A percentile compares a stretch with the other conserved stretches of the same genome.
These are phyloP conservation scores for Saccharomyces kudriavzevii DNA, from an alignment of 805 yeast species.

Conservation along the genomic window DNA sequence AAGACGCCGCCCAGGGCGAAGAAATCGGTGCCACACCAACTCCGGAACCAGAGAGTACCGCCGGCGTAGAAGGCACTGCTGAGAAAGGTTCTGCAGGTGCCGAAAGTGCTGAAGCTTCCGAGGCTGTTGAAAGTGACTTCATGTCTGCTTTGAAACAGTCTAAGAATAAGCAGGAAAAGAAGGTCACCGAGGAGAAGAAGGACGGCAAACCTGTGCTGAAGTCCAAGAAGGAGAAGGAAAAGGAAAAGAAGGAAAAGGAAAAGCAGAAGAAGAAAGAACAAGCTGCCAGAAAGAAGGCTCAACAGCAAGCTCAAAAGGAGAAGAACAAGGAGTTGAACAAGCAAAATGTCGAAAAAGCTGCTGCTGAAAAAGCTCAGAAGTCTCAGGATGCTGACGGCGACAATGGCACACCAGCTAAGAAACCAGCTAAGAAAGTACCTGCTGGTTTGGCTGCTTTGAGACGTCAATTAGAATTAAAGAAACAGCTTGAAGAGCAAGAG, in stretches of 20 bases:
- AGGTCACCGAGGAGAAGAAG: constrained; percentile 50
- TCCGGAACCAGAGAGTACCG: constrained; percentile 10
- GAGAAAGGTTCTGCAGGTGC: constrained; percentile 22
- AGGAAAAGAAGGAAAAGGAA: constrained; percentile 87
- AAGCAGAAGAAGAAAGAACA: constrained; percentile 86
- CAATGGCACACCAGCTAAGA: constrained; percentile 33
- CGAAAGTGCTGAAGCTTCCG: constrained; percentile 36
- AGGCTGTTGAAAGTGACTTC: constrained; percentile 55
- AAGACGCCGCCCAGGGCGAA: constrained; percentile 44
- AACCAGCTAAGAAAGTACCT: constrained; percentile 71
- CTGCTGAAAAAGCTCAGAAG: constrained; percentile 32
- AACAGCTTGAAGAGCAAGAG: constrained; percentile 81
- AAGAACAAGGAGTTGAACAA: constrained; percentile 44
- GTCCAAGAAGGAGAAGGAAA: constrained; percentile 89
- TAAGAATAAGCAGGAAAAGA: constrained; percentile 66
- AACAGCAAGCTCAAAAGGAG: constrained; percentile 52
- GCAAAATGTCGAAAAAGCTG: constrained; percentile 30
- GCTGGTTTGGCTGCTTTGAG: constrained; percentile 89
- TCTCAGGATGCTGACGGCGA: constrained; percentile 27
- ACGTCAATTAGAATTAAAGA: constrained; percentile 80
- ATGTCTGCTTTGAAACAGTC: constrained; percentile 76
- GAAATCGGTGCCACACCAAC: constrained; percentile 37
- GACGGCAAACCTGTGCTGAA: constrained; percentile 64
- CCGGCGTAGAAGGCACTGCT: constrained; percentile 10
- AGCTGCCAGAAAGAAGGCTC: constrained; percentile 77